Percentiles rank a stretch among this genome's conserved stretches.
Conservation (phyloP, 2,329 filamentous ascomycete genomes). For the Trichoderma oligosporum region DNA sequence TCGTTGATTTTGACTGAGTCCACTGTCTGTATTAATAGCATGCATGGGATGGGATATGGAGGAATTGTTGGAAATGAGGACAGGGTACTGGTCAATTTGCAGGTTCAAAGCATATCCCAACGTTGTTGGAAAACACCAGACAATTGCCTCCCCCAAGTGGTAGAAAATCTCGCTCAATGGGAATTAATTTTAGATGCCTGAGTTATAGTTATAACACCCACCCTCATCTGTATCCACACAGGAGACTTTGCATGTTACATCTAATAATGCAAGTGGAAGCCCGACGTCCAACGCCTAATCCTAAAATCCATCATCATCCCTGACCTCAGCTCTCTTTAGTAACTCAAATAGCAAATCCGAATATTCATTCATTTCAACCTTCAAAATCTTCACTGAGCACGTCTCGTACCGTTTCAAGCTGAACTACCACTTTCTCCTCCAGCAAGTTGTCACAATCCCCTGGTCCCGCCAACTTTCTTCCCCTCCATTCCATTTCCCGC, state of each 20-base stretch:
- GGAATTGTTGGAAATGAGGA: neutral
- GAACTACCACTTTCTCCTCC: constrained; percentile 70
- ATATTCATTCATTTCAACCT: constrained; percentile 21
- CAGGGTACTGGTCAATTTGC: neutral
- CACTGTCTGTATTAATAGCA: constrained; percentile 12
- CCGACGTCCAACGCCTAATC: constrained; percentile 19
- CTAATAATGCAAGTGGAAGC: constrained; percentile 14
- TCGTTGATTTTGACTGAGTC: constrained; percentile 1
- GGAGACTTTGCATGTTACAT: constrained; percentile 2
- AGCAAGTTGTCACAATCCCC: constrained; percentile 58
- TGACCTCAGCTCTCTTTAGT: constrained; percentile 10
- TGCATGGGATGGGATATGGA: constrained; percentile 6
- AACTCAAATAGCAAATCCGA: constrained; percentile 22
- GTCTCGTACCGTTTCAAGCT: constrained; percentile 59
- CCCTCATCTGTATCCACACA: constrained; percentile 1
- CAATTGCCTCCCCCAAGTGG: neutral
- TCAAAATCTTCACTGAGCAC: constrained; percentile 53
- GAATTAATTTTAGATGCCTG: constrained; percentile 17
- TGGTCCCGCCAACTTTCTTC: constrained; percentile 39
- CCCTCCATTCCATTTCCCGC: constrained; percentile 64
- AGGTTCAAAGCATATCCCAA: neutral
- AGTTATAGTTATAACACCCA: constrained; percentile 1
- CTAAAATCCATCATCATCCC: constrained; percentile 17
- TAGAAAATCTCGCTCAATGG: constrained; percentile 17
- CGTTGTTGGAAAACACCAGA: neutral